Base-by-base conservation (phyloP, 2,329 filamentous ascomycete genomes). In the Sordariomycetes sp. region DNA sequence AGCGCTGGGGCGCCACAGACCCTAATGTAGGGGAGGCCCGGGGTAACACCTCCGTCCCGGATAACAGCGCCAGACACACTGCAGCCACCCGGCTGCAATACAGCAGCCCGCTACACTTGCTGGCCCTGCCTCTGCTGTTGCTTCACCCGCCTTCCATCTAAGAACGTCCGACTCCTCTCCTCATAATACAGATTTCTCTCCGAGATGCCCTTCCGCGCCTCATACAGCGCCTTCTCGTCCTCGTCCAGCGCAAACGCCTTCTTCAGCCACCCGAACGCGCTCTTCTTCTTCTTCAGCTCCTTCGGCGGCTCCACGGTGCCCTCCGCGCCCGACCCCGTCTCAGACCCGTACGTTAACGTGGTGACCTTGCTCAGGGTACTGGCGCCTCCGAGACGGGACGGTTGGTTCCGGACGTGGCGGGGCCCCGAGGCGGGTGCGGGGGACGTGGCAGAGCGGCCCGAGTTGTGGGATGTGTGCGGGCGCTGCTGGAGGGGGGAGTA, bases 211-310 rank as follows among this genome's bases (percentile, higher is more conserved):
- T 74, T 79, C 59, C 78, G 76, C 53, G 78, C 77, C 65, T 86
- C 82, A 62, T 83, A 87, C 11, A 78, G 77, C 10, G 76, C 74
- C 57, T 77, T 78, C 67, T 87, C 83, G 54, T 86, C 81, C 24
- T 87, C 83, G 60, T 85, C 82, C 28, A 87, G 70, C 37, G 79
- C 80, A 57, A 87, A 87, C 1, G 83, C 83, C 71, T 87, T 86
- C 69, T 86, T 86, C 59, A 87, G 68, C 83, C 83, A 87, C 2
- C 83, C 83, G 65, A 87, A 85, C 1, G 82, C 81, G 64, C 83
- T 86, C 62, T 81, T 78, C 74, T 86, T 86, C 73, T 86, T 87
- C 69, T 86, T 86, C 5, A 85, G 66, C 43, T 76, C 71, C 58
- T 73, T 74, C 67, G 20, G 66, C 68, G 1, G 68, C 66, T 24